phyloP scores from a whole-genome alignment of 1,284 basidiomycete species.

The Chalciporus sp. region DNA sequence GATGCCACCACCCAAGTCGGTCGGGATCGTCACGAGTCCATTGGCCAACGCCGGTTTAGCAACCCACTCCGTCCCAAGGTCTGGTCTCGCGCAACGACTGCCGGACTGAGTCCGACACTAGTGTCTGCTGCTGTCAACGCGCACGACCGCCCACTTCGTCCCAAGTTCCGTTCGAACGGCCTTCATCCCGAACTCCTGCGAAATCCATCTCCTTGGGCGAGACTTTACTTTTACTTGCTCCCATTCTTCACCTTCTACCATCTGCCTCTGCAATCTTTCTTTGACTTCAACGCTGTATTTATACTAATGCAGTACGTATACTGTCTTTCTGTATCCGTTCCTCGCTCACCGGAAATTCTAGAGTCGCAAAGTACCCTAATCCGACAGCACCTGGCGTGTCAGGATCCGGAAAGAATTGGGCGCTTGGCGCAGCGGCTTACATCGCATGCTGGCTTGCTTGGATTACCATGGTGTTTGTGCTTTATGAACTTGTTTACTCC shows the following conservation, averaged over 20 bases:
- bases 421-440: conserved; percentile 76
- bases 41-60: conserved; percentile 51
- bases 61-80: conserved; percentile 43
- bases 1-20: conserved; percentile 35
- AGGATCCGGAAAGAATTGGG: conserved; percentile 75
- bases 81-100: conserved; percentile 64
- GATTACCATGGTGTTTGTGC: conserved; percentile 73
- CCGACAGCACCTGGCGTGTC: conserved; percentile 65
- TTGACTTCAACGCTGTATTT: conserved; percentile 82
- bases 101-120: conserved; percentile 49
- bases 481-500: conserved; percentile 81
- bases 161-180: conserved; percentile 63
- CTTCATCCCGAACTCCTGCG: conserved; percentile 67
- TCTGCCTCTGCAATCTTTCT: conserved; percentile 73
- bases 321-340: conserved; percentile 2
- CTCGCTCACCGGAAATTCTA: conserved; percentile 32
- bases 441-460: conserved; percentile 76
- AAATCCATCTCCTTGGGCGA: conserved; percentile 56
- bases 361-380: conserved; percentile 70
- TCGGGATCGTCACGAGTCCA: conserved; percentile 46
- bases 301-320: conserved; percentile 71
- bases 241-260: conserved; percentile 71
- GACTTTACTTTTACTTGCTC: conserved; percentile 65
- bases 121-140: conserved; percentile 40
- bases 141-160: conserved; percentile 46